Evolutionary conservation across 1,139 yeast species (phyloP), one percentile per base, ranked within the genome.

Genomic region (Lodderomyces parapsilosis): DNA sequence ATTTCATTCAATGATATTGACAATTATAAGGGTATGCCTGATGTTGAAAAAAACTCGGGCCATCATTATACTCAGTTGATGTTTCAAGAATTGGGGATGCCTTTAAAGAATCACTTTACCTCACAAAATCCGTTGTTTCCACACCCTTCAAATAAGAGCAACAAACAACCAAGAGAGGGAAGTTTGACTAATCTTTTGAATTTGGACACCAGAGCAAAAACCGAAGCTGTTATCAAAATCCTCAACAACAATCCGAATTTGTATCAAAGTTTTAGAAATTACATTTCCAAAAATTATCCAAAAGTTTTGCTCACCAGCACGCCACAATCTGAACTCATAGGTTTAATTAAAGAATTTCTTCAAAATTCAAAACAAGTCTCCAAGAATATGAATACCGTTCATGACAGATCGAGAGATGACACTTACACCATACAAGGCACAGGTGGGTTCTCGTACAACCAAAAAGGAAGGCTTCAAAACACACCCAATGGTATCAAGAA

Each of bases 401-500:
- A 49, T 49, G 41, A 44, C 55, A 34, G 58, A 57, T 35, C 42
- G 18, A 36, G 31, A 20, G 38, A 17, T 10, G 19, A 28, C 18
- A 18, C 24, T 11, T 30, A 31, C 15, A 15, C 14, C 18, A 60
- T 80, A 38, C 77, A 83, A 46, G 93, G 89, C 33, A 80, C 85
- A 9, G 94, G 84, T 37, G 94, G 94, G 11, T 71, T 86, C 47
- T 77, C 88, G 2, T 89, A 88, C 57, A 75, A 74, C 40, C 76
- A 85, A 52, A 78, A 76, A 50, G 96, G 96, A 6, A 76, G 90
- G 59, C 68, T 88, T 39, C 60, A 73, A 49, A 86, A 84, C 63
- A 76, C 90, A 2, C 95, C 96, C 25, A 78, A 83, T 52, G 96
- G 96, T 39, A 66, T 83, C 32, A 68, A 75, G 43, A 71, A 78